Conservation (phyloP, 2,329 filamentous ascomycete genomes). For the Fusarium denticulatum region DNA sequence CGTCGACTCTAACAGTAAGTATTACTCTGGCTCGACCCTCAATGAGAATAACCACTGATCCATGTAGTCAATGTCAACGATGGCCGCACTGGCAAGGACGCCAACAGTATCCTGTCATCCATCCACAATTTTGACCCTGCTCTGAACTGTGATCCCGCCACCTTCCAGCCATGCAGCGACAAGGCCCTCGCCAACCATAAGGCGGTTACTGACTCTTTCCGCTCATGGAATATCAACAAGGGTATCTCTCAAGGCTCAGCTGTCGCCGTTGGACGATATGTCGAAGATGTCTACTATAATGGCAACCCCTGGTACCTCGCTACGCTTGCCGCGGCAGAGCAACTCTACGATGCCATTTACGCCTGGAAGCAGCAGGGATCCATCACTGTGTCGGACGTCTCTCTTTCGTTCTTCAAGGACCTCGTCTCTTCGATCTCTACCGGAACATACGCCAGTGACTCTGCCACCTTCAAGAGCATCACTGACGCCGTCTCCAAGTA, state of each 20-base stretch:
- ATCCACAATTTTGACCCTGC: conserved; percentile 76
- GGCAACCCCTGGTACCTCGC: conserved; percentile 86
- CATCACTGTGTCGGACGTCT: conserved; percentile 71
- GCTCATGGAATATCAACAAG: conserved; percentile 76
- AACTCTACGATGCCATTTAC: conserved; percentile 79
- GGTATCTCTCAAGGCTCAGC: conserved; percentile 69
- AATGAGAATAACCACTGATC: not conserved
- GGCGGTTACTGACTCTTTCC: conserved; percentile 78
- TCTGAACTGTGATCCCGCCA: conserved; percentile 72
- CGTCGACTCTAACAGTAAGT: conserved; percentile 71
- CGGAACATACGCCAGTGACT: conserved; percentile 68
- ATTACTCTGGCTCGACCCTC: too few species aligned
- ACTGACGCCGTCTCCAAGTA: conserved; percentile 66
- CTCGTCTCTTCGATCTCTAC: conserved; percentile 65
- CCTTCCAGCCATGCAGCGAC: conserved; percentile 82
- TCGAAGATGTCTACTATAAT: conserved; percentile 78
- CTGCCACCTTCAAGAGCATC: conserved; percentile 63
- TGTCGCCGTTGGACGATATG: conserved; percentile 72
- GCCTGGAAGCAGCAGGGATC: conserved; percentile 73
- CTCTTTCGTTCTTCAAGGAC: conserved; percentile 77
- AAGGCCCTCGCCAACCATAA: conserved; percentile 80
- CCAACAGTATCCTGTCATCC: conserved; percentile 73
- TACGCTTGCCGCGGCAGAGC: conserved; percentile 81
- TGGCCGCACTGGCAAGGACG: conserved; percentile 74
- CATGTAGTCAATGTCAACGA: conserved; percentile 63